A percentile compares a stretch with the other conserved stretches of the same genome.
phyloP scores from a whole-genome alignment of 177 flowering plant genomes.

The Telopea speciosissima region DNA sequence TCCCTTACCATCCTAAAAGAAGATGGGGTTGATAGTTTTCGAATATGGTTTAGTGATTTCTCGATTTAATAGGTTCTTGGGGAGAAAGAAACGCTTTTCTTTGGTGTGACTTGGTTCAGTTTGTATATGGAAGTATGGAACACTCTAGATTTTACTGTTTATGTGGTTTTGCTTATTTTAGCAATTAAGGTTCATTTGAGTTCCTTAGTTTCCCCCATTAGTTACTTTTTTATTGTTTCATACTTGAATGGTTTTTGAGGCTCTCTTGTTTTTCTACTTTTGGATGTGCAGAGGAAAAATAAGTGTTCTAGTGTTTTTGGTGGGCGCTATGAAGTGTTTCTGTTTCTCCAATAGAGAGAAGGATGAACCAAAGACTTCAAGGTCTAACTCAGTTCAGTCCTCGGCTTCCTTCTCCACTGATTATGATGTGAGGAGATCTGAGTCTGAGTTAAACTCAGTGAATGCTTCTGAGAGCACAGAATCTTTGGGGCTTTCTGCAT shows the following conservation, averaged over 20 bases:
- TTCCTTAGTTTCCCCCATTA: neutral
- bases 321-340: slow-evolving; percentile 64
- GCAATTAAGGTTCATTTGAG: neutral
- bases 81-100: neutral
- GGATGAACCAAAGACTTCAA: slow-evolving; percentile 42
- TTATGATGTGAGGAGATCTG: slow-evolving; percentile 31
- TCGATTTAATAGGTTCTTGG: neutral
- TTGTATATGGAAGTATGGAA: neutral
- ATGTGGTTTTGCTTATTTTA: neutral
- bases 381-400: slow-evolving; percentile 28
- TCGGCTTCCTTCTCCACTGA: slow-evolving; percentile 23
- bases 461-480: slow-evolving; percentile 60
- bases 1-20: too few species aligned
- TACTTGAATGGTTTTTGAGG: neutral
- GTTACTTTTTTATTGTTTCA: neutral
- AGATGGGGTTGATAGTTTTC: too few species aligned
- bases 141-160: neutral
- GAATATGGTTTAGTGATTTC: neutral
- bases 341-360: slow-evolving; percentile 34
- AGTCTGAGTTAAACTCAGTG: slow-evolving; percentile 57
- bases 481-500: slow-evolving; percentile 38
- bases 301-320: slow-evolving; percentile 1
- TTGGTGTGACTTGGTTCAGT: neutral
- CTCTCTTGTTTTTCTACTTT: neutral
- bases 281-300: slow-evolving; percentile 9